Evolutionary conservation across 108 stramenopile species (phyloP).

Genomic region (Nitzschia sp.): DNA sequence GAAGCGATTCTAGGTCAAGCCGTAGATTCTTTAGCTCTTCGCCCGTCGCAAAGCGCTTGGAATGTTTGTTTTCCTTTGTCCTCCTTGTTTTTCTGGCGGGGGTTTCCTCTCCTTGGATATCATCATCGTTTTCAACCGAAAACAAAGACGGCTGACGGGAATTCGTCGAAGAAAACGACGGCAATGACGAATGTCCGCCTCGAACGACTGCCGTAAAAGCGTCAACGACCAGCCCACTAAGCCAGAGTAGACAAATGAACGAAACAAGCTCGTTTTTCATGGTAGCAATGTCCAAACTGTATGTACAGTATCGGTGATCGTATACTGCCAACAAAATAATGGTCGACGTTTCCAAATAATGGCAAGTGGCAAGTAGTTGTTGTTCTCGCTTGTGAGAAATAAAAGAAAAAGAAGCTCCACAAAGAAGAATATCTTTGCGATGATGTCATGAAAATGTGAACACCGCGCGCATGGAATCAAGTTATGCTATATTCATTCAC

Average conservation of each 20-base stretch:
- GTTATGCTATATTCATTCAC: background rate
- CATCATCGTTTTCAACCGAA: background rate
- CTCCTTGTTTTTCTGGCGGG: background rate
- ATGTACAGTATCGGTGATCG: too few relatives aligned
- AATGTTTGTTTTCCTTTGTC: background rate
- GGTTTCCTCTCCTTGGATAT: background rate
- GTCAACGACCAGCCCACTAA: background rate
- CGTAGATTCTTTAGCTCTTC: slow-evolving; percentile 28
- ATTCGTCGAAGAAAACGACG: background rate
- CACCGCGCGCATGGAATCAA: too few relatives aligned
- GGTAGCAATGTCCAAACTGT: too few relatives aligned
- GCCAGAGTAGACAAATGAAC: background rate
- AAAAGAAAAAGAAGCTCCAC: background rate
- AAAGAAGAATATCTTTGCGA: too few relatives aligned
- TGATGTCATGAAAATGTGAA: background rate
- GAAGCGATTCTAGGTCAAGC: slow-evolving; percentile 21
- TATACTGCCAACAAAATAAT: too few relatives aligned
- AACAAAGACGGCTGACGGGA: background rate
- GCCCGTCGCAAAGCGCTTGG: slow-evolving; percentile 17
- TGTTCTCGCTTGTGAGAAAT: background rate
- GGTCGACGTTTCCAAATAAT: too few relatives aligned
- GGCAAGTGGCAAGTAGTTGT: too few relatives aligned
- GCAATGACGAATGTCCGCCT: background rate
- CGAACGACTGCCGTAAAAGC: background rate
- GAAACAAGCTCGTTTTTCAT: background rate